A percentile compares a stretch with the other conserved stretches of the same genome.
phyloP scores from a whole-genome alignment of 1,284 basidiomycete species.

The Ceratobasidium sp. region DNA sequence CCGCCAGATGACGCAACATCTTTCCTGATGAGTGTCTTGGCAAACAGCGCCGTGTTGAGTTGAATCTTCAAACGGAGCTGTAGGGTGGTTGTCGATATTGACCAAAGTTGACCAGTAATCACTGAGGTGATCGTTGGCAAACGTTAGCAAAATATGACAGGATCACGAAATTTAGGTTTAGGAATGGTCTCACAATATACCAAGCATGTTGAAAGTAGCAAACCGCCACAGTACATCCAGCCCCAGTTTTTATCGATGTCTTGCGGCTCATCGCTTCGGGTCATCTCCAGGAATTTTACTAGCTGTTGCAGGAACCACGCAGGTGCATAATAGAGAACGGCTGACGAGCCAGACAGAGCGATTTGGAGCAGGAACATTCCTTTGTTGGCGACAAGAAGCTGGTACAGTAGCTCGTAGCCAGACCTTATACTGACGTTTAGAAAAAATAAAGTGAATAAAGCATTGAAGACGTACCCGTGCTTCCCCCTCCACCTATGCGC shows the following conservation, averaged over 20 bases:
- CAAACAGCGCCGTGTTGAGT: conserved; percentile 84
- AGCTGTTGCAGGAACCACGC: conserved; percentile 76
- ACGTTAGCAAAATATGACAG: conserved; percentile 41
- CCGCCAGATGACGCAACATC: conserved; percentile 70
- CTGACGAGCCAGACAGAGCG: conserved; percentile 65
- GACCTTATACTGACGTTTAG: conserved; percentile 54
- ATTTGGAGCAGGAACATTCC: conserved; percentile 57
- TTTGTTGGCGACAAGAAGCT: conserved; percentile 63
- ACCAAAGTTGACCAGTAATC: conserved; percentile 50
- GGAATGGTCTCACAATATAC: conserved; percentile 61
- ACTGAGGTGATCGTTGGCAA: conserved; percentile 46
- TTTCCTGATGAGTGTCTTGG: conserved; percentile 88
- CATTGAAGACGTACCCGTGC: conserved; percentile 40
- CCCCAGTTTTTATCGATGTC: conserved; percentile 53
- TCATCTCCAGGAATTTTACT: conserved; percentile 72
- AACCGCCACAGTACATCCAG: conserved; percentile 65
- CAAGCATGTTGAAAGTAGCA: conserved; percentile 70
- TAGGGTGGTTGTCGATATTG: conserved; percentile 71
- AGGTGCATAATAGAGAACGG: conserved; percentile 77
- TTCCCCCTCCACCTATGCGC: conserved; percentile 44
- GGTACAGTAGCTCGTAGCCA: conserved; percentile 68
- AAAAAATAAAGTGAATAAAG: conserved; percentile 48
- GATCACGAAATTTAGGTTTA: conserved; percentile 42
- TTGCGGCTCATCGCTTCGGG: conserved; percentile 55
- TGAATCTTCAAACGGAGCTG: conserved; percentile 74